phyloP scores from a whole-genome alignment of 495 filamentous ascomycete species.

The Penicillium steckii region DNA sequence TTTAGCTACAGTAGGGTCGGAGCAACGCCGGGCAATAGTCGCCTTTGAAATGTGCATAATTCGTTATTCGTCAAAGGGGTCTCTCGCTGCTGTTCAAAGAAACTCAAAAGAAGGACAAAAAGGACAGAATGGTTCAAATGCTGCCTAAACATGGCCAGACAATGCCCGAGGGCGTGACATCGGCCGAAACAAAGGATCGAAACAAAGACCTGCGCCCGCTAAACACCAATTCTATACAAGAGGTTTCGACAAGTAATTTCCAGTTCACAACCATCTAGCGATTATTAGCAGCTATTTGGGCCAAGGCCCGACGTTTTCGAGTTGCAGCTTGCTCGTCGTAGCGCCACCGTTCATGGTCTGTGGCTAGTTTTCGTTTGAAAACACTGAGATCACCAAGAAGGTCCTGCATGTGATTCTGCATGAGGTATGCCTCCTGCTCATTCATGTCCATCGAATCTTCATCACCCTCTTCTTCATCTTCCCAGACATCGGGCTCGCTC shows the following conservation, averaged over 20 bases:
- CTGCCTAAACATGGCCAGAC: conserved; percentile 7
- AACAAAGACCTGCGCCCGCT: conserved; percentile 17
- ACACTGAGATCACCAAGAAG: conserved; percentile 74
- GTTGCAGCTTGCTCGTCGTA: conserved; percentile 20
- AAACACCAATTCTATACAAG: conserved; percentile 26
- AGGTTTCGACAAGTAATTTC: conserved; percentile 16
- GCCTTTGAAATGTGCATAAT: conserved; percentile 19
- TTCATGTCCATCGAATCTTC: conserved; percentile 10
- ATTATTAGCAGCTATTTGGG: conserved; percentile 32
- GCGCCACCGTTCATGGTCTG: conserved; percentile 66
- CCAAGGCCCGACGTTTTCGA: conserved; percentile 37
- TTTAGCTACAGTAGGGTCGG: background rate
- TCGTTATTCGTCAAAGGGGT: conserved; percentile 29
- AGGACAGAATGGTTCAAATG: conserved; percentile 8
- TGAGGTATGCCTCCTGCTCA: conserved; percentile 51
- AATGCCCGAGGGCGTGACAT: conserved; percentile 6
- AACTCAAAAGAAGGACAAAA: conserved; percentile 26
- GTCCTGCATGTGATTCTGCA: conserved; percentile 67
- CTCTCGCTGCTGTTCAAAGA: conserved; percentile 27
- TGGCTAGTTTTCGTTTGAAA: conserved; percentile 79
- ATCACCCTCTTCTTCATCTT: conserved; percentile 30
- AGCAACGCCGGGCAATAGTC: background rate
- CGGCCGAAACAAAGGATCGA: conserved; percentile 13
- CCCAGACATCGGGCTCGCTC: conserved; percentile 40
- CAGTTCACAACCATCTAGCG: conserved; percentile 17